These are phyloP conservation scores for Vicia sativa DNA, from an alignment of 306 rosid genomes.

Conservation along the genomic window DNA sequence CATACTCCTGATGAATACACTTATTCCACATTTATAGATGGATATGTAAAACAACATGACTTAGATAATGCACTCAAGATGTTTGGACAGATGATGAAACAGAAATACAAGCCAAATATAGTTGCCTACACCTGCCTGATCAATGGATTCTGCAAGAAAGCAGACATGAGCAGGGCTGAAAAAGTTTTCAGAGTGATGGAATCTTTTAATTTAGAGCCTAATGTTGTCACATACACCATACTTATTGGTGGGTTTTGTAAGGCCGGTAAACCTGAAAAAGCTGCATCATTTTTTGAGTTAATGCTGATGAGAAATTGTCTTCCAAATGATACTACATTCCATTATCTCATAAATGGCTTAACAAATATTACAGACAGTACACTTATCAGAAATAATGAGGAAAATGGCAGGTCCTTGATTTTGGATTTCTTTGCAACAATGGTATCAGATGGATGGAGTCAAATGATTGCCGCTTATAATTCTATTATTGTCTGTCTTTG, in stretches of 20 bases:
- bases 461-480: constrained; percentile 59
- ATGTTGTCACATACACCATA: constrained; percentile 74
- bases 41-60: constrained; percentile 69
- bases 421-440: constrained; percentile 60
- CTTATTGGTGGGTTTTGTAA: constrained; percentile 73
- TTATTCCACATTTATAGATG: constrained; percentile 78
- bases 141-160: constrained; percentile 66
- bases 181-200: constrained; percentile 59
- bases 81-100: constrained; percentile 70
- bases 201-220: constrained; percentile 68
- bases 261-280: constrained; percentile 60
- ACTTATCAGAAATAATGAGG: constrained; percentile 32
- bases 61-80: constrained; percentile 58
- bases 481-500: constrained; percentile 74
- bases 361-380: constrained; percentile 36
- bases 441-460: constrained; percentile 69
- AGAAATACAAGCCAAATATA: constrained; percentile 68
- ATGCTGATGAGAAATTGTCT: constrained; percentile 71
- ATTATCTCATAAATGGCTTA: constrained; percentile 79
- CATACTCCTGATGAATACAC: constrained; percentile 69
- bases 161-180: constrained; percentile 62
- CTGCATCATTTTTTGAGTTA: constrained; percentile 67
- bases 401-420: constrained; percentile 48
- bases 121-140: constrained; percentile 77
- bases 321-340: constrained; percentile 71